Evolutionary conservation across 2,329 filamentous ascomycete species (phyloP).

Genomic region (Aspergillus quadricinctus): DNA sequence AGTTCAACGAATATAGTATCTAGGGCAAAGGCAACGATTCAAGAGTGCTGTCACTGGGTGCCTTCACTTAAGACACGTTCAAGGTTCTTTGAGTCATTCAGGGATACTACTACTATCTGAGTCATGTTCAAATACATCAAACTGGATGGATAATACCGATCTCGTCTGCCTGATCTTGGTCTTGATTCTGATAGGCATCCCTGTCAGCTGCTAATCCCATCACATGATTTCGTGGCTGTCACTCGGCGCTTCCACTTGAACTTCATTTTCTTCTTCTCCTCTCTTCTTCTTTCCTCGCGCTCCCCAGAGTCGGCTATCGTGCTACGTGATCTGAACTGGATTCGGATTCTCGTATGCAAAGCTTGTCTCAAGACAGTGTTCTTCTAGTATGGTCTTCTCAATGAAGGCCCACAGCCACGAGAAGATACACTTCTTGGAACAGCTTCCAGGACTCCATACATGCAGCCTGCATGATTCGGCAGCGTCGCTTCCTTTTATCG

Average conservation of each 20-base stretch:
- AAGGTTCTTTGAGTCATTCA: neutral
- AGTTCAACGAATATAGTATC: neutral
- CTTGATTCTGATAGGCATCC: conserved; percentile 4
- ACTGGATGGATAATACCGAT: neutral
- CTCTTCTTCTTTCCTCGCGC: conserved; percentile 41
- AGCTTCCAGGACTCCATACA: conserved; percentile 50
- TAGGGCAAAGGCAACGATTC: too few species aligned
- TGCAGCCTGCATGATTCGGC: conserved; percentile 50
- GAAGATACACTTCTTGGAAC: conserved; percentile 34
- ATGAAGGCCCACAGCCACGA: conserved; percentile 26
- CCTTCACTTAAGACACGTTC: neutral
- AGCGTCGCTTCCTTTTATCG: conserved; percentile 38
- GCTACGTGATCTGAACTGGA: conserved; percentile 24
- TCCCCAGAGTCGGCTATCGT: conserved; percentile 40
- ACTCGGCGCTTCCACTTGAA: conserved; percentile 5
- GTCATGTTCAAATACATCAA: neutral
- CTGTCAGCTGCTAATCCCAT: conserved; percentile 19
- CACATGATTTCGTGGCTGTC: conserved; percentile 23
- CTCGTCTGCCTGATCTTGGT: neutral
- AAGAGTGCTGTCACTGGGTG: too few species aligned
- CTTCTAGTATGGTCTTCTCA: conserved; percentile 21
- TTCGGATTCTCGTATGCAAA: conserved; percentile 49
- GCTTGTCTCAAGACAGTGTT: conserved; percentile 22
- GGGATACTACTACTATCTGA: neutral
- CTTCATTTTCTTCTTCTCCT: neutral